Conservation (phyloP, 2,329 filamentous ascomycete genomes). For the Fusarium sp. region DNA sequence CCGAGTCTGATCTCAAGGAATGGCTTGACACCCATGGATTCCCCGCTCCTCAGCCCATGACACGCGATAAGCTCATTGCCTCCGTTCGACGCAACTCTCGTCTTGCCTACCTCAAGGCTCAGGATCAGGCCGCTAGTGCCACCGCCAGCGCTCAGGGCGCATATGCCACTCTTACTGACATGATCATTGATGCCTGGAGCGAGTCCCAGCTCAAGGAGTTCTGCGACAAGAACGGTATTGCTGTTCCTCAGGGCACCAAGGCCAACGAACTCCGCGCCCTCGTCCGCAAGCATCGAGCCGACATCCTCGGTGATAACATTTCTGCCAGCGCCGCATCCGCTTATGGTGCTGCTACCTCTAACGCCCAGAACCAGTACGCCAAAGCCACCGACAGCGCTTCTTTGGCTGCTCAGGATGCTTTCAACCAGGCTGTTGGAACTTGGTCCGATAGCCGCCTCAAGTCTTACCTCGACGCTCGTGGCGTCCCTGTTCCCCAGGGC, state of each 20-base stretch:
- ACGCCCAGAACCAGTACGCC: slow-evolving; percentile 79
- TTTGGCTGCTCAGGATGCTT: slow-evolving; percentile 71
- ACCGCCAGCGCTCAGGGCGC: slow-evolving; percentile 74
- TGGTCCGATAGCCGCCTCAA: slow-evolving; percentile 85
- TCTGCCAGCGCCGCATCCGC: slow-evolving; percentile 66
- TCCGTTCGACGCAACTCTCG: slow-evolving; percentile 91
- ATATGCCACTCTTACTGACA: slow-evolving; percentile 80
- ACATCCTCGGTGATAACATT: slow-evolving; percentile 73
- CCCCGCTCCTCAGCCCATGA: slow-evolving; percentile 83
- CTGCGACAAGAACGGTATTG: slow-evolving; percentile 87
- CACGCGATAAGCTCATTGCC: slow-evolving; percentile 88
- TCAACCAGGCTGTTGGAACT: slow-evolving; percentile 66
- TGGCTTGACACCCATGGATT: slow-evolving; percentile 92
- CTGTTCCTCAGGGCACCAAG: slow-evolving; percentile 89
- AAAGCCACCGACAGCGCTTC: slow-evolving; percentile 77
- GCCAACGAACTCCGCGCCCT: slow-evolving; percentile 89
- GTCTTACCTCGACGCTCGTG: slow-evolving; percentile 79
- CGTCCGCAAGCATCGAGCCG: slow-evolving; percentile 85
- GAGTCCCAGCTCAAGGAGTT: slow-evolving; percentile 92
- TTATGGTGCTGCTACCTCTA: slow-evolving; percentile 77
- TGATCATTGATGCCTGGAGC: slow-evolving; percentile 88
- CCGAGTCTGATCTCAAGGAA: slow-evolving; percentile 90
- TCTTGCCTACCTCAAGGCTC: slow-evolving; percentile 75
- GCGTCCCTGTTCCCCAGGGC: slow-evolving; percentile 77
- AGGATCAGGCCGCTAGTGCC: slow-evolving; percentile 68